Percentiles rank a stretch among this genome's conserved stretches.
Conservation (phyloP, 257 asterid genomes). For the Nicotiana noctiflora region DNA sequence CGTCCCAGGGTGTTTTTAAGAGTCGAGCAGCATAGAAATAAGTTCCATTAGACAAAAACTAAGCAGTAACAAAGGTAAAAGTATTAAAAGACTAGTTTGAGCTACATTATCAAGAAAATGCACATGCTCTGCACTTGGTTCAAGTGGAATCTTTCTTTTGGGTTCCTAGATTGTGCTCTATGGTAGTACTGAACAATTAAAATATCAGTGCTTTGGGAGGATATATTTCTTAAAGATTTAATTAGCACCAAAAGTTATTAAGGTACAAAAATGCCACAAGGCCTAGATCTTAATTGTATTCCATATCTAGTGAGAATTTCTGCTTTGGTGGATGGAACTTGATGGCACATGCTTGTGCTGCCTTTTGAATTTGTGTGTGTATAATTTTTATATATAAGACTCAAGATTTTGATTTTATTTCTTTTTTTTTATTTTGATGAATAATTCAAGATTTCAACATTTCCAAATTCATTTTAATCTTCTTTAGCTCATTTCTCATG, state of each 20-base stretch:
- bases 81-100: background rate
- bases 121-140: constrained; percentile 27
- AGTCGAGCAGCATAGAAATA: background rate
- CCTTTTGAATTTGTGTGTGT: background rate
- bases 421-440: background rate
- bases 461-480: background rate
- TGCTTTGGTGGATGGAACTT: background rate
- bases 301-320: background rate
- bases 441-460: background rate
- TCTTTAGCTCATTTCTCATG: background rate
- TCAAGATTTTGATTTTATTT: background rate
- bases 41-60: background rate
- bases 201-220: background rate
- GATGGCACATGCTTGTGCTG: background rate
- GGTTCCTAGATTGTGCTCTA: background rate
- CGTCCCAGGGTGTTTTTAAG: background rate
- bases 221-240: too few species aligned
- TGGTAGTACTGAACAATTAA: background rate
- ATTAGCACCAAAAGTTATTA: too few species aligned
- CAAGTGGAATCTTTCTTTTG: background rate
- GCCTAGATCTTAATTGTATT: too few species aligned
- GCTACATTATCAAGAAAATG: constrained; percentile 3
- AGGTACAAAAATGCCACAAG: background rate
- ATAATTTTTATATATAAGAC: background rate
- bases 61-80: background rate